Conservation (phyloP, 2,329 filamentous ascomycete species). For the Fusarium sambucinum region DNA sequence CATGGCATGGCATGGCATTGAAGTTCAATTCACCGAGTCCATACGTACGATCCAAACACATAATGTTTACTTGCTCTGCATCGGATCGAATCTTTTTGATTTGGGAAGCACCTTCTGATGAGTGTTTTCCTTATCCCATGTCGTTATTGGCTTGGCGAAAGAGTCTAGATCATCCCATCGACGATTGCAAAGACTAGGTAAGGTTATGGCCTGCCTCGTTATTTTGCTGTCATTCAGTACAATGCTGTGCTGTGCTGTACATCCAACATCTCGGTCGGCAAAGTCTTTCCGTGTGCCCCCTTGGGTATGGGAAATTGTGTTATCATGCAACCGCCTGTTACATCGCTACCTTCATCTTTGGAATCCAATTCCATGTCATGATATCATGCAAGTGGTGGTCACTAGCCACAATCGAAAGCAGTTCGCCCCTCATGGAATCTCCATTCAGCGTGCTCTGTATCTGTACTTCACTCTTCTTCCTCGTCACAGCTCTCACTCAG, state of each 20-base stretch:
- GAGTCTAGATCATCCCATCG: slow-evolving; percentile 34
- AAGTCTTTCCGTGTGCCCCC: slow-evolving; percentile 11
- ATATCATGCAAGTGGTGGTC: slow-evolving; percentile 30
- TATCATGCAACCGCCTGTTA: slow-evolving; percentile 17
- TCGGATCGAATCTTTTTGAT: slow-evolving; percentile 5
- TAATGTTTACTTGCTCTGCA: slow-evolving; percentile 13
- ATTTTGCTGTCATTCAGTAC: not conserved
- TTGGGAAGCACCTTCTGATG: slow-evolving; percentile 5
- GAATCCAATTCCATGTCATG: slow-evolving; percentile 16
- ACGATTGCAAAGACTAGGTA: slow-evolving; percentile 28
- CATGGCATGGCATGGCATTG: not conserved
- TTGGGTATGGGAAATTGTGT: slow-evolving; percentile 17
- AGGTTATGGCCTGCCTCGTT: not conserved
- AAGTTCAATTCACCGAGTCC: slow-evolving; percentile 17
- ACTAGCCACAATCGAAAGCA: slow-evolving; percentile 45
- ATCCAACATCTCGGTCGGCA: slow-evolving; percentile 20
- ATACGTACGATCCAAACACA: slow-evolving; percentile 8
- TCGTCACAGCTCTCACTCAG: slow-evolving; percentile 36
- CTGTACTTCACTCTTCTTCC: not conserved
- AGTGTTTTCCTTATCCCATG: slow-evolving; percentile 1
- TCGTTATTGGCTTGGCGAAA: slow-evolving; percentile 29
- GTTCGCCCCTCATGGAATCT: slow-evolving; percentile 40
- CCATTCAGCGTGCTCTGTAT: not conserved
- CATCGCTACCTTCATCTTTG: slow-evolving; percentile 9
- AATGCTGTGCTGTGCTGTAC: slow-evolving; percentile 1